Base-by-base conservation (phyloP, 2,329 filamentous ascomycete species). In the Lasiodiplodia theobromae region DNA sequence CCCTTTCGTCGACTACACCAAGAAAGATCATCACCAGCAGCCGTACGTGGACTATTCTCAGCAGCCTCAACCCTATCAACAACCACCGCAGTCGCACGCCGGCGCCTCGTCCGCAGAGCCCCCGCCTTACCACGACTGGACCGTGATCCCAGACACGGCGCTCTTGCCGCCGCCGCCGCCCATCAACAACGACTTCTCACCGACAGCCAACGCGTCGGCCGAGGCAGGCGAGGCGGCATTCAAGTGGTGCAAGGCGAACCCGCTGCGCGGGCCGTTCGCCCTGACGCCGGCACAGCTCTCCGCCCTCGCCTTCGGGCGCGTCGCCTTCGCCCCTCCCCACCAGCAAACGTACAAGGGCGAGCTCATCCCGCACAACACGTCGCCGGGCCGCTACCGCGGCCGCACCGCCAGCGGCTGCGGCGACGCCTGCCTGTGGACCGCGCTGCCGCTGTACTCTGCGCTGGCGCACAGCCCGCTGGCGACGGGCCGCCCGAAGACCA, bases 141-240 rank as follows among this genome's bases (percentile, higher is more conserved):
- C 86, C 7, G 86, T 89, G 3, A 90, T 93, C 1, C 91, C 91
- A 0, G 91, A 94, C 77, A 93, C 88, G 1, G 84, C 90, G 0
- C 84, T 92, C 11, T 87, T 94, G 53, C 91, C 91, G 1, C 91
- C 91, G 0, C 92, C 92, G 0, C 92, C 92, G 0, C 86, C 86
- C 37, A 85, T 93, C 66, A 87, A 87, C 60, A 88, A 88, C 74
- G 88, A 92, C 69, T 81, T 78, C 38, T 93, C 91, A 14, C 88
- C 89, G 0, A 86, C 89, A 2, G 89, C 88, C 75, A 95, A 95
- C 77, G 89, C 92, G 1, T 86, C 86, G 2, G 85, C 86, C 71
- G 83, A 84, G 62, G 87, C 92, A 69, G 88, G 90, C 70, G 85
- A 87, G 28, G 86, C 86, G 2, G 92, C 89, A 66, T 86, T 89